Percentiles rank a stretch among this genome's conserved stretches.
Evolutionary conservation across 2,329 filamentous ascomycete species (phyloP).

Genomic region (Sclerotinia minor): DNA sequence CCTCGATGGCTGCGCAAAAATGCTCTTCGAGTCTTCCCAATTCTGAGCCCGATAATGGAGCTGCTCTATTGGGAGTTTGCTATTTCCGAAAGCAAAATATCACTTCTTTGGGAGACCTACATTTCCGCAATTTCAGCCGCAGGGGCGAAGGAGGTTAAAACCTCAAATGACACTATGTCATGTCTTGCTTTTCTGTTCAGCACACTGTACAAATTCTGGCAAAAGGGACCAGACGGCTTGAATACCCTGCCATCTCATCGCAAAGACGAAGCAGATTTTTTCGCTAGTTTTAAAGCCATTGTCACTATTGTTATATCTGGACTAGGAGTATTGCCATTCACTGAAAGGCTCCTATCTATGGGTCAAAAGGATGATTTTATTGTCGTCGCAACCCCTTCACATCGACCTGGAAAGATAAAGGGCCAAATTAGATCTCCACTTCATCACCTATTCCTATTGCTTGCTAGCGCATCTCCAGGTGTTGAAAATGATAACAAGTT

Average conservation of each 20-base stretch:
- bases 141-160: constrained; percentile 83
- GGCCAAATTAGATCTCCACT: constrained; percentile 59
- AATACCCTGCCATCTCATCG: constrained; percentile 29
- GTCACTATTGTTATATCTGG: constrained; percentile 51
- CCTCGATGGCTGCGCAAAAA: constrained; percentile 83
- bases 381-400: constrained; percentile 63
- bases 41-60: constrained; percentile 61
- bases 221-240: constrained; percentile 46
- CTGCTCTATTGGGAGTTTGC: constrained; percentile 63
- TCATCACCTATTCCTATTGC: constrained; percentile 63
- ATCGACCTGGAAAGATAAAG: constrained; percentile 53
- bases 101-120: constrained; percentile 61
- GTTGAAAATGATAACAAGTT: constrained; percentile 36
- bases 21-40: constrained; percentile 61
- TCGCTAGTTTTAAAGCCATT: constrained; percentile 55
- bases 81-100: constrained; percentile 56
- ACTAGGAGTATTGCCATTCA: constrained; percentile 62
- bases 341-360: constrained; percentile 58
- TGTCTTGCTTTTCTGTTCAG: constrained; percentile 74
- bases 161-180: constrained; percentile 77
- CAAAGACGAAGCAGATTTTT: constrained; percentile 48
- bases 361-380: constrained; percentile 58
- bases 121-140: constrained; percentile 65
- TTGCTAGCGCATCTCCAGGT: constrained; percentile 42
- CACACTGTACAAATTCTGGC: constrained; percentile 70